Base-by-base conservation (phyloP, 2,329 filamentous ascomycete species). In the Akanthomyces muscarius region DNA sequence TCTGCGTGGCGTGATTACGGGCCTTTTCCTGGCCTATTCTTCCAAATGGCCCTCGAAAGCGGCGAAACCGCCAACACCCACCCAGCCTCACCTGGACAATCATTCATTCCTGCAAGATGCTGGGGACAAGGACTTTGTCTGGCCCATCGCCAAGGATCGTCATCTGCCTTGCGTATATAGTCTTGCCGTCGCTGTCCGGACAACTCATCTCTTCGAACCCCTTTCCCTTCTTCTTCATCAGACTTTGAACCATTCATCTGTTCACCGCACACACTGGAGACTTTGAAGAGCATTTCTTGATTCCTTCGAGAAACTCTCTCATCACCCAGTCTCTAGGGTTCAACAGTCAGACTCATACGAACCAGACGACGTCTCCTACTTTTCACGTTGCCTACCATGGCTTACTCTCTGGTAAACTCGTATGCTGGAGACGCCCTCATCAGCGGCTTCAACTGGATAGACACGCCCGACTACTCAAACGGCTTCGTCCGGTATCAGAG, bases 401-500 rank as follows among this genome's bases (percentile, higher is more conserved):
- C 72, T 28, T 83, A 83, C 69, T 72, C 76, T 41, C 70, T 83
- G 55, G 69, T 72, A 13, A 75, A 72, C 62, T 80, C 75, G 25
- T 83, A 80, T 61, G 72, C 73, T 23, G 77, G 78, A 51, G 72
- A 76, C 53, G 75, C 77, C 59, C 73, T 83, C 53, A 73, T 83
- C 62, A 74, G 72, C 50, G 75, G 75, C 63, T 85, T 85, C 71
- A 77, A 75, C 66, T 85, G 83, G 72, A 78, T 80, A 64, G 78
- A 79, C 18, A 77, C 75, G 1, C 57, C 66, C 5, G 89, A 92
- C 68, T 87, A 84, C 1, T 91, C 85, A 13, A 74, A 86, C 66
- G 89, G 89, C 51, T 90, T 83, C 69, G 89, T 92, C 30, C 75
- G 80, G 71, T 82, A 83, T 51, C 77, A 82, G 62, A 78, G 68